Evolutionary conservation across 2,329 filamentous ascomycete genomes (phyloP), one percentile per base, ranked within the genome.

Genomic region (Rhynchosporium graminicola): DNA sequence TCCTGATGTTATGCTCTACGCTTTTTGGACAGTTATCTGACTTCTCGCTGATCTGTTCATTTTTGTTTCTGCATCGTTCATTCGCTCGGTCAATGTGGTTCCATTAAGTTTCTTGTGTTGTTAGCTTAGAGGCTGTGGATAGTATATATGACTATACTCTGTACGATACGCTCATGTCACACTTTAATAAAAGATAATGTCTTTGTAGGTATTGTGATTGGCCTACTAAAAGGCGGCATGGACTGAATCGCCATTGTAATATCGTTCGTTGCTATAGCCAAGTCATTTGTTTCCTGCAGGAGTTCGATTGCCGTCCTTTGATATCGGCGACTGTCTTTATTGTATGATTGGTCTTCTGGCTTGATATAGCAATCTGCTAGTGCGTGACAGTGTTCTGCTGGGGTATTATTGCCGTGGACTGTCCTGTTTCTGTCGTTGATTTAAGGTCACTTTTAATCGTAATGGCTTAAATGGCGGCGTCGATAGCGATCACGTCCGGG

Each of bases 141-240:
- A 33, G 65, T 69, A 29, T 51, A 47, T 28, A 56, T 55, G 55
- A 63, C 60, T 60, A 42, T 67, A 42, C 65, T 67, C 33, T 69
- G 67, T 46, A 64, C 58, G 15, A 67, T 65, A 58, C 67, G 67
- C 59, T 66, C 65, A 68, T 64, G 63, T 61, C 64, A 57, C 59
- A 59, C 65, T 55, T 67, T 46, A 20, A 65, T 46, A 28, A 65
- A 55, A 29, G 43, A 61, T 46, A 52, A 50, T 45, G 59, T 65
- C 36, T 65, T 47, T 29, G 61, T 64, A 59, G 60, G 65, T 61
- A 67, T 63, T 63, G 56, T 67, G 33, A 63, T 64, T 66, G 52
- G 65, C 60, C 43, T 65, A 50, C 61, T 63, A 63, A 63, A 33
- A 54, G 47, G 20, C 47, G 52, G 51, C 13, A 33, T 38, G 28